Base-by-base conservation (phyloP, 768 basidiomycete genomes). In the Trametes elegans region DNA sequence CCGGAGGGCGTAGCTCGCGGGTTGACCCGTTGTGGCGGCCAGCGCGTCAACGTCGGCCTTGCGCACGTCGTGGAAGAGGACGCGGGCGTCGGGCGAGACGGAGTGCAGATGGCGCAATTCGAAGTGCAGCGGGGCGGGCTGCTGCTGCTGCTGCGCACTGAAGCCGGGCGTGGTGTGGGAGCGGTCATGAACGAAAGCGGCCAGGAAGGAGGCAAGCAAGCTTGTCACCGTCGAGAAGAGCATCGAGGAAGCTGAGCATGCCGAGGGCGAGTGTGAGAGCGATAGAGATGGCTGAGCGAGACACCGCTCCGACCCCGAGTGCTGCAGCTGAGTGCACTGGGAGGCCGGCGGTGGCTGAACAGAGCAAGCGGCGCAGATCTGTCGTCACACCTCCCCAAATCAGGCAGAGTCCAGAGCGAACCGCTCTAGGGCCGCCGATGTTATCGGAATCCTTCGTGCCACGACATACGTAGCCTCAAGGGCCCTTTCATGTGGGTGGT, bases 21-120 rank as follows among this genome's bases (percentile, higher is more conserved):
- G 29, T 48, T 51, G 32, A 16, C 45, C 63, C 21, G 66, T 55
- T 9, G 16, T 11, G 13, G 34, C 32, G 14, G 13, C 16, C n/a
- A 54, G 28, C 8, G 57, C 41, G 27, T 44, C 41, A 6, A 48
- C 11, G 7, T 49, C 50, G 9, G 50, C 35, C 7, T 48, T 55
- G 7, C 55, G 73, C 62, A 83, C 66, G 61, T 90, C 77, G 19
- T 79, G 72, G 65, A 90, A 86, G 51, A 88, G 65, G 35, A 83
- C 76, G 9, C 76, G 77, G 3, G 84, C 84, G 24, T 74, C 69
- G 56, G 82, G 76, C 35, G 80, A 76, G n/a, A 81, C 63, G 24
- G 79, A 83, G 61, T 89, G 87, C 29, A 79, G 70, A 65, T 89
- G 87, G 36, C 87, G 82, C 23, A 90, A 76, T 34, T 78, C 79